phyloP scores from a whole-genome alignment of 305 asterid species.

The Rubia occidens region DNA sequence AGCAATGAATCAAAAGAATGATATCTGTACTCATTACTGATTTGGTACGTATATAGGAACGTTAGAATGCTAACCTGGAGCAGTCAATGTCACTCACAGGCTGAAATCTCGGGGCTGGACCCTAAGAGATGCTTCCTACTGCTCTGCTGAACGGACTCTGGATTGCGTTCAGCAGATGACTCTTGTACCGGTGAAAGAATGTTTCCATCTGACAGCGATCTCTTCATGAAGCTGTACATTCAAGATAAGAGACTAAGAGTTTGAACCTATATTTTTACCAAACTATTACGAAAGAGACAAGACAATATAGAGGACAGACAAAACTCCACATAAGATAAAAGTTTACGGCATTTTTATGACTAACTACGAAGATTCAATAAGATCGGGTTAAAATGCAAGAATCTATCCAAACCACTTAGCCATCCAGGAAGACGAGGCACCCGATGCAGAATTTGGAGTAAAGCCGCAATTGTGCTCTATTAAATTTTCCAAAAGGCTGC shows the following conservation, averaged over 20 bases:
- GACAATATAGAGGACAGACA: background rate
- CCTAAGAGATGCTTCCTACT: constrained; percentile 37
- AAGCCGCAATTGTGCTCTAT: background rate
- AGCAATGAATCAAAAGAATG: background rate
- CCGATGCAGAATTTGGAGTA: background rate
- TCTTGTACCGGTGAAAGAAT: constrained; percentile 54
- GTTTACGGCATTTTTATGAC: too few relatives aligned
- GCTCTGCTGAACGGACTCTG: constrained; percentile 37
- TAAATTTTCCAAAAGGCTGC: constrained; percentile 6
- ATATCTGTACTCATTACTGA: background rate
- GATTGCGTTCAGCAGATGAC: constrained; percentile 31
- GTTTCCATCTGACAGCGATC: constrained; percentile 86
- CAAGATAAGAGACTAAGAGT: background rate
- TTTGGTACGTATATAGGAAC: too few relatives aligned
- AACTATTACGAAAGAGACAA: background rate
- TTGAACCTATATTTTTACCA: background rate
- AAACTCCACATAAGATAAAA: too few relatives aligned
- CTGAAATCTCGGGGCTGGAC: constrained; percentile 58
- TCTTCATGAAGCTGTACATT: constrained; percentile 60
- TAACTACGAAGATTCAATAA: background rate
- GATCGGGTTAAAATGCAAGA: background rate
- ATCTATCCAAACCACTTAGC: constrained; percentile 5
- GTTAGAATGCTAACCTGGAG: constrained; percentile 37
- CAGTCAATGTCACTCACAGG: constrained; percentile 43
- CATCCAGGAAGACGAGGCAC: constrained; percentile 2